Base-by-base conservation (phyloP, 805 yeast species). In the Phaffomyces antillensis region DNA sequence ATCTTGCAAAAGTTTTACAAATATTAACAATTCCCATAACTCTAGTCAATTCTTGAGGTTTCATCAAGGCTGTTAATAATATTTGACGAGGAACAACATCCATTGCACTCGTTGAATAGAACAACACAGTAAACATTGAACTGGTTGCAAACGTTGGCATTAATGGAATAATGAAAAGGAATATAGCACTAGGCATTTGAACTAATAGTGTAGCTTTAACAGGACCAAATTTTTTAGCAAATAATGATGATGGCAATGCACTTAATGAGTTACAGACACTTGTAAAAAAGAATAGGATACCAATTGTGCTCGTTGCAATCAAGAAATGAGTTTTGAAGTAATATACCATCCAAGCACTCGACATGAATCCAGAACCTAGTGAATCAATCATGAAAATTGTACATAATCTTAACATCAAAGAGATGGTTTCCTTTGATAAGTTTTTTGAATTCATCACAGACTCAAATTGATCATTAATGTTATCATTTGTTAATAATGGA, bases 51-150 rank as follows among this genome's bases (percentile, higher is more conserved):
- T 86, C 93, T 11, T 69, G 62, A 12, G 75, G 72, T 15, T 73
- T 71, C 35, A 89, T 78, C 18, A 87, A 67, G 3, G 85, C 72
- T 0, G 95, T 81, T 41, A 89, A 64, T 36, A 89, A 68, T 9
- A 88, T 77, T 63, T 88, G 96, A 42, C 97, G 75, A 7, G 96
- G 96, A 3, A 88, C 93, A 26, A 88, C 96, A 60, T 89, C 97
- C 90, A 89, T 87, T 2, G 90, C 78, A 2, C 81, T 71, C 0
- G 87, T 77, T 3, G 81, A 65, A 47, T 79, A 80, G 51, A 86
- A 78, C 24, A 75, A 59, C 18, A 81, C 52, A 31, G 84, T 67
- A 7, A 78, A 62, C 0, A 65, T 44, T 25, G 84, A 70, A 0
- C 91, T 84, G 2, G 56, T 40, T 0, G 59, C 47, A n/a, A 67